Percentiles rank a stretch among this genome's conserved stretches.
Conservation (phyloP, 2,329 filamentous ascomycete genomes). For the Talaromyces sp. region DNA sequence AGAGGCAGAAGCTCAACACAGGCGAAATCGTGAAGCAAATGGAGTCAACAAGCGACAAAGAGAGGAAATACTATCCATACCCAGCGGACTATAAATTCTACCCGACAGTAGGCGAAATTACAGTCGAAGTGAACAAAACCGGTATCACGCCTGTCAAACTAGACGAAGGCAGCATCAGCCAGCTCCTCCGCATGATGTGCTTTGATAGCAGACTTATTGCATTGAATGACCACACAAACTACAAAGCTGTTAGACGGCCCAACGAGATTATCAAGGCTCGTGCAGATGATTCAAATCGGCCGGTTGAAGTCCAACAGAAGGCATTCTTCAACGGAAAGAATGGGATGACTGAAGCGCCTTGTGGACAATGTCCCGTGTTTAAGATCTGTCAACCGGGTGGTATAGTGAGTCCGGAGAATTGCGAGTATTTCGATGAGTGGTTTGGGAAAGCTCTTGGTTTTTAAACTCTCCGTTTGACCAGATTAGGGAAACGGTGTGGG, state of each 20-base stretch:
- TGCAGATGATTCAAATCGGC: conserved; percentile 25
- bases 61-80: conserved; percentile 50
- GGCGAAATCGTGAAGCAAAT: conserved; percentile 29
- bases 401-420: conserved; percentile 83
- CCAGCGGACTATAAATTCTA: conserved; percentile 70
- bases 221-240: conserved; percentile 51
- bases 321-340: conserved; percentile 57
- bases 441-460: conserved; percentile 50
- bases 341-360: conserved; percentile 83
- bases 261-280: conserved; percentile 26
- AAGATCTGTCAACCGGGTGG: conserved; percentile 88
- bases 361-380: conserved; percentile 89
- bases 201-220: conserved; percentile 81
- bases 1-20: conserved; percentile 20
- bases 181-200: conserved; percentile 82
- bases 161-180: conserved; percentile 71
- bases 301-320: conserved; percentile 22
- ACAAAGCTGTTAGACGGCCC: conserved; percentile 47
- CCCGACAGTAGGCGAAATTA: conserved; percentile 76
- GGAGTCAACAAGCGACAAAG: conserved; percentile 16
- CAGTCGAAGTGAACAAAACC: conserved; percentile 66
- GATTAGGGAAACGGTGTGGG: not conserved
- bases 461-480: conserved; percentile 22
- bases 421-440: conserved; percentile 90
- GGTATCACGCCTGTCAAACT: conserved; percentile 70